These are phyloP conservation scores for Candida endomychidarum DNA, from an alignment of 805 yeast species.

Conservation along the genomic window DNA sequence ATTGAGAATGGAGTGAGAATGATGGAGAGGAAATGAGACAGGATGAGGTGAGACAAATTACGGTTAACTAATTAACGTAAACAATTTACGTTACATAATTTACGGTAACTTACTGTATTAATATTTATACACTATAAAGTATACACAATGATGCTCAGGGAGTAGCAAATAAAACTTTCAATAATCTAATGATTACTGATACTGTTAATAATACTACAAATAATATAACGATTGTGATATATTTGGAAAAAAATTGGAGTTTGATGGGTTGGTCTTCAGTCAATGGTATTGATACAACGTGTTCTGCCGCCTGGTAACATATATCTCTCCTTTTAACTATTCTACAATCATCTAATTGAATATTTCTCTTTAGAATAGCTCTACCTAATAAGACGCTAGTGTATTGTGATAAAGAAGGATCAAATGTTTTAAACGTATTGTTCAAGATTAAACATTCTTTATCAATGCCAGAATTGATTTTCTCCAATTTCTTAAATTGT, in stretches of 20 bases:
- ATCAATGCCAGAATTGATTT: slow-evolving; percentile 38
- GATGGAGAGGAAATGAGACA: too few relatives aligned
- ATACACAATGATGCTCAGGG: too few relatives aligned
- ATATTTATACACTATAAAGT: too few relatives aligned
- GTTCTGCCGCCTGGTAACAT: slow-evolving; percentile 42
- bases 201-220: slow-evolving; percentile 25
- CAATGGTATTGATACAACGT: slow-evolving; percentile 42
- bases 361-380: slow-evolving; percentile 38
- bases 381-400: slow-evolving; percentile 38
- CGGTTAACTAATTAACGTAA: too few relatives aligned
- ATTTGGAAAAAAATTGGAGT: slow-evolving; percentile 23
- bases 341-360: slow-evolving; percentile 29
- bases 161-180: slow-evolving; percentile 3
- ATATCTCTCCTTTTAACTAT: slow-evolving; percentile 36
- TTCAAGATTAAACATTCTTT: slow-evolving; percentile 31
- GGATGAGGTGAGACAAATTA: too few relatives aligned
- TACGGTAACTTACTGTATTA: too few relatives aligned
- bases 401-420: slow-evolving; percentile 36
- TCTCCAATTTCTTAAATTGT: slow-evolving; percentile 36
- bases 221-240: slow-evolving; percentile 23
- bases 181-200: slow-evolving; percentile 29
- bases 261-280: slow-evolving; percentile 30
- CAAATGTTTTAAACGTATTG: slow-evolving; percentile 30
- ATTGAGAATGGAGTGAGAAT: too few relatives aligned
- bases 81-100: too few relatives aligned